phyloP scores from a whole-genome alignment of 2,329 filamentous ascomycete genomes.

The Talaromyces atroroseus region DNA sequence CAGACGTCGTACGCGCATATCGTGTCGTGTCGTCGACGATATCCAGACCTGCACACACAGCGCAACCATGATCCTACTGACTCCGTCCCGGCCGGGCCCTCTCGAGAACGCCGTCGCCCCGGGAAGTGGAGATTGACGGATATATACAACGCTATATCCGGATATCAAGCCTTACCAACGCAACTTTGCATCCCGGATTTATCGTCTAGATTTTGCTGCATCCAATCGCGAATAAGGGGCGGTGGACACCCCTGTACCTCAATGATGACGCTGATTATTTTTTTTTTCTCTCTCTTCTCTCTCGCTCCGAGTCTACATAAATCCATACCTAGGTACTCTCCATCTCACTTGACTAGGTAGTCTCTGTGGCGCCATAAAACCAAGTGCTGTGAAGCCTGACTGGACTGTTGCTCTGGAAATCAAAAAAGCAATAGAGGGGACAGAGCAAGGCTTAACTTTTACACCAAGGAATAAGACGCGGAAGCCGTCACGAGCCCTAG shows the following conservation, averaged over 20 bases:
- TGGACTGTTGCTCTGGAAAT: not conserved
- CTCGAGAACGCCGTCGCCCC: not conserved
- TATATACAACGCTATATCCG: not conserved
- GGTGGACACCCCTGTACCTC: not conserved
- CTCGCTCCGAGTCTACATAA: not conserved
- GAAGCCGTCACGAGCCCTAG: not conserved
- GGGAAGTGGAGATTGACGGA: not conserved
- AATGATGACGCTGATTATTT: not conserved
- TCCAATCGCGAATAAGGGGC: not conserved
- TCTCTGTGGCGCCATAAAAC: not conserved
- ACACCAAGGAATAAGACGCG: not conserved
- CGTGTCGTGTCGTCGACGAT: not conserved
- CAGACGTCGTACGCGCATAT: not conserved
- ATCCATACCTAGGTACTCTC: not conserved
- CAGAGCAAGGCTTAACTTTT: not conserved
- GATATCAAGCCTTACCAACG: not conserved
- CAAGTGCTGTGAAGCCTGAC: not conserved
- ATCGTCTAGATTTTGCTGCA: not conserved
- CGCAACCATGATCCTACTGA: not conserved
- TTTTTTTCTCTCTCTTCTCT: not conserved
- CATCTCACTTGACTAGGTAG: not conserved
- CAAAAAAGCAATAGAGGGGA: not conserved
- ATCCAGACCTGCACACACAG: not conserved
- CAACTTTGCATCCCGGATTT: not conserved
- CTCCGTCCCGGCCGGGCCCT: no score